Evolutionary conservation across 1,139 yeast genomes (phyloP).

Genomic region (Pichia sp.): DNA sequence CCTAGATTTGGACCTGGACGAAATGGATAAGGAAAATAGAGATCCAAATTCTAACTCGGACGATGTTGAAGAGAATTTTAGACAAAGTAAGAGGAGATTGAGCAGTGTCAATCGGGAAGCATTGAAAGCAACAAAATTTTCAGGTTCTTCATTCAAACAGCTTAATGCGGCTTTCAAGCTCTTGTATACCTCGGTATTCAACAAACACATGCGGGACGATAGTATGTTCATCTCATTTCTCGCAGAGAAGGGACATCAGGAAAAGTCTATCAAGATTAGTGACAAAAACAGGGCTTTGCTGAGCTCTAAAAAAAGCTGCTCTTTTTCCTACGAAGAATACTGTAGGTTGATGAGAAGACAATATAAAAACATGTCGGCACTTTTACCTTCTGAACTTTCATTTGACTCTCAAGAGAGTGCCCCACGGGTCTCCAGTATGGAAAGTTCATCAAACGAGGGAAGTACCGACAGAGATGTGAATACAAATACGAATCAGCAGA

Average conservation of each 20-base stretch:
- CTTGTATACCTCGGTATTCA: background rate
- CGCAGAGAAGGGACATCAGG: background rate
- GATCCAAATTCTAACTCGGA: background rate
- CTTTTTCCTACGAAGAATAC: background rate
- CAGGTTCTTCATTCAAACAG: background rate
- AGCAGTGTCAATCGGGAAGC: background rate
- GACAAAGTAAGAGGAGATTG: background rate
- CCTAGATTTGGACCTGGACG: background rate
- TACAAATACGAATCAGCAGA: background rate
- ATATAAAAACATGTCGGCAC: background rate
- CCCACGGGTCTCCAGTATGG: background rate
- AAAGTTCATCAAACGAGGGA: background rate
- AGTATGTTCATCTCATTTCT: background rate
- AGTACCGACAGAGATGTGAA: background rate
- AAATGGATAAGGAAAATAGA: background rate
- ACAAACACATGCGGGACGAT: background rate
- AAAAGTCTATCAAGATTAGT: background rate
- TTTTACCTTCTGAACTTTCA: background rate
- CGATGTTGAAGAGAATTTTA: background rate
- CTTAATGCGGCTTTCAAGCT: background rate
- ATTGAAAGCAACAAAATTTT: background rate
- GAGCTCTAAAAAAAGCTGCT: background rate
- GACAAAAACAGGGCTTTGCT: background rate
- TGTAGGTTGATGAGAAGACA: background rate
- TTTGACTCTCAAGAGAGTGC: background rate